phyloP scores from a whole-genome alignment of 192 early-diverging fungal species.

The Backusella psychrophila region DNA sequence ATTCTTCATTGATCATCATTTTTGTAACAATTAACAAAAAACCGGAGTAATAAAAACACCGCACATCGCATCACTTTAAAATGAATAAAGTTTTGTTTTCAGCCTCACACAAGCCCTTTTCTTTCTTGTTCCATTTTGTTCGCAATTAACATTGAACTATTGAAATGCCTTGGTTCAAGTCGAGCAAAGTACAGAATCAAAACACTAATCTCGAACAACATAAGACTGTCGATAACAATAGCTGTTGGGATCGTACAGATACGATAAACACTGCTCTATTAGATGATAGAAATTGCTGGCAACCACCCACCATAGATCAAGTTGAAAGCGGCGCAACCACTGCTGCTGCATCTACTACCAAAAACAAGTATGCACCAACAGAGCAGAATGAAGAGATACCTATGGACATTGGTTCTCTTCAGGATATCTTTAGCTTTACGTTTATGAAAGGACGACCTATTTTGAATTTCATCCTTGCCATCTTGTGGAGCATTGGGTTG shows the following conservation, averaged over 20 bases:
- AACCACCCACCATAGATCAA: not conserved
- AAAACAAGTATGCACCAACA: constrained; percentile 7
- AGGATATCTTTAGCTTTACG: constrained; percentile 30
- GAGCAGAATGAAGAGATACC: constrained; percentile 24
- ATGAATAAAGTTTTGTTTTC: not conserved
- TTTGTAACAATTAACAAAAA: not conserved
- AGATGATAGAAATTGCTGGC: not conserved
- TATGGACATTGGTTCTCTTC: constrained; percentile 21
- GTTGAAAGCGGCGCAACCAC: not conserved
- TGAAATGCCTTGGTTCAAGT: constrained; percentile 1
- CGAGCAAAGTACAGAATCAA: not conserved
- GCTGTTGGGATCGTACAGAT: not conserved
- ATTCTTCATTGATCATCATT: not conserved
- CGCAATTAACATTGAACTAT: not conserved
- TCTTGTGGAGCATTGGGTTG: constrained; percentile 32
- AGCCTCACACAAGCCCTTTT: not conserved
- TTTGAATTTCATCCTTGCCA: constrained; percentile 28
- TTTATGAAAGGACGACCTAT: constrained; percentile 28
- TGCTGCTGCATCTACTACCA: not conserved
- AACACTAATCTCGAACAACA: not conserved
- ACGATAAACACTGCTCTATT: not conserved
- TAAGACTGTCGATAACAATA: not conserved
- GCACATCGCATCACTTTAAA: not conserved
- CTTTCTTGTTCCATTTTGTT: not conserved
- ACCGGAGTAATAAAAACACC: not conserved